These are phyloP conservation scores for Mediolabrus comicus DNA, from an alignment of 108 stramenopile genomes.

Conservation along the genomic window DNA sequence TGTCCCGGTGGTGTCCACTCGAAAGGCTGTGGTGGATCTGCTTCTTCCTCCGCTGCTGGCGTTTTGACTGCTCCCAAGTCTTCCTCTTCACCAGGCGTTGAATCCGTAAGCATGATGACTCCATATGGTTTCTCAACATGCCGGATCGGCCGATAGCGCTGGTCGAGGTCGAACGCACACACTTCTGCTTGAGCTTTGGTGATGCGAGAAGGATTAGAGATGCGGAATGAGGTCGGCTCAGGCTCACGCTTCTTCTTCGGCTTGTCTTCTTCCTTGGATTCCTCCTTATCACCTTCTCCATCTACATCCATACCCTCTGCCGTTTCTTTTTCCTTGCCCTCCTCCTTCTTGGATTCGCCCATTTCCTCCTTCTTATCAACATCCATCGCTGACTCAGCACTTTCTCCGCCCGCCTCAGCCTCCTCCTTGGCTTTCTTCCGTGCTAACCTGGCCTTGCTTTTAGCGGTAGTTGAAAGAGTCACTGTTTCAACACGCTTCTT, in stretches of 20 bases:
- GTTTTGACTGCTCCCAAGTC: conserved; percentile 82
- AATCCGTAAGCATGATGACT: conserved; percentile 85
- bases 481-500: conserved; percentile 98
- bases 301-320: conserved; percentile 63
- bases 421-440: conserved; percentile 90
- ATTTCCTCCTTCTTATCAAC: conserved; percentile 66
- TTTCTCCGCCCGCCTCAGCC: conserved; percentile 46
- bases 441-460: conserved; percentile 92
- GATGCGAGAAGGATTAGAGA: conserved; percentile 81
- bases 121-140: conserved; percentile 76
- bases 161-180: conserved; percentile 75
- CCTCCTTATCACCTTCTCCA: conserved; percentile 58
- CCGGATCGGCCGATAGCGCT: conserved; percentile 85
- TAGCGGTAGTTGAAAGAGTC: conserved; percentile 95
- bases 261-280: conserved; percentile 61
- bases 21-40: conserved; percentile 84
- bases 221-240: conserved; percentile 74
- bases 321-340: conserved; percentile 42
- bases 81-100: conserved; percentile 82
- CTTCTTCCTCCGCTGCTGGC: conserved; percentile 86
- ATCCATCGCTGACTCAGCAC: conserved; percentile 62
- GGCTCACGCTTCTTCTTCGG: conserved; percentile 85
- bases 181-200: conserved; percentile 74
- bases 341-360: conserved; percentile 47
- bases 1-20: conserved; percentile 80